Base-by-base conservation (phyloP, 176 grass and related monocot species). In the Hordeum marinum region DNA sequence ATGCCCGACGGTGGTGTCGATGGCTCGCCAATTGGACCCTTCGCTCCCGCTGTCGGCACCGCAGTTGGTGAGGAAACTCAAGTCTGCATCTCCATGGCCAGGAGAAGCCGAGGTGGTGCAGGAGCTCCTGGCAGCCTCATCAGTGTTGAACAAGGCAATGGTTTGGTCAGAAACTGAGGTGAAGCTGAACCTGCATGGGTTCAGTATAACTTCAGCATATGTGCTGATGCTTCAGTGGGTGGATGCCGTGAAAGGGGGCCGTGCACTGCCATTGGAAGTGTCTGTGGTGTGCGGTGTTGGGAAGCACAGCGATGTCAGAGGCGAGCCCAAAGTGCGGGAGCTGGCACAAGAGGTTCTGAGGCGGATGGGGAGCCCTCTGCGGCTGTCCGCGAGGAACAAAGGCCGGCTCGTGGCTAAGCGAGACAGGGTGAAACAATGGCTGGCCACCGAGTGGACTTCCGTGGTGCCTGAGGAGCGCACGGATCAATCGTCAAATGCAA, bases 121-220 rank as follows among this genome's bases (percentile, higher is more conserved):
- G 14, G 82, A 99, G 70, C 85, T 96, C 9, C 74, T 92, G 41
- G 18, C 23, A 0, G 83, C 90, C 18, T 94, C 93, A 1, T 90
- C 85, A 0, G 71, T 94, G 54, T 39, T 95, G 60, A 42, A 60
- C 23, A 89, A 92, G 66, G 91, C 84, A 4, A 84, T 89, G 80
- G 40, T 85, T 25, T 98, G 93, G 96, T 92, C 88, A 2, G 80
- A 91, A 35, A 73, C 85, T 4, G 91, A 92, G 60, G 88, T 89
- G 48, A 98, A 98, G 86, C 84, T 98, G 83, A 94, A 98, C 36
- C 89, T 98, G 24, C 96, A 96, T 52, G 93, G 96, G 3, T 98
- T 94, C 46, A 90, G 78, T 70, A 81, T 72, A 32, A 68, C 85
- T 73, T 78, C 96, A 62, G 88, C 91, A 3, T 95, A 90, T 85